A percentile compares a stretch with the other conserved stretches of the same genome.
Conservation (phyloP, 306 rosid genomes). For the Quercus variabilis region DNA sequence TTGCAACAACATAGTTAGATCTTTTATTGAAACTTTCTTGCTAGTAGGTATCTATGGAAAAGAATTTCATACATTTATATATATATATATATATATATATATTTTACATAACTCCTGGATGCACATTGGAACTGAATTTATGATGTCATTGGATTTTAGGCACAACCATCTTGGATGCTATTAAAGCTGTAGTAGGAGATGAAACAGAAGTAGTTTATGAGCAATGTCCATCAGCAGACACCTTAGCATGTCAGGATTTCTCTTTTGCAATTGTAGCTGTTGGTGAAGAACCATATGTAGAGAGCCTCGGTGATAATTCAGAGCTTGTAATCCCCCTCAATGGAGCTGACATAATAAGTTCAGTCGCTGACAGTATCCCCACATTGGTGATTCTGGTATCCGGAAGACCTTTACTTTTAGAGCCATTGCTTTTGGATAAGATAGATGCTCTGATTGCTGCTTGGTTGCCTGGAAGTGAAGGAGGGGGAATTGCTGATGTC, state of each 20-base stretch:
- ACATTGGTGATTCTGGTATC: slow-evolving; percentile 46
- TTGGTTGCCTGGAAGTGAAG: slow-evolving; percentile 60
- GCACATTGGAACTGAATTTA: neutral
- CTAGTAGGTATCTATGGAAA: neutral
- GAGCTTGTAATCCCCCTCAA: slow-evolving; percentile 15
- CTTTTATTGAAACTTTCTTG: neutral
- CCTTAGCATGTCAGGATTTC: slow-evolving; percentile 36
- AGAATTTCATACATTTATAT: neutral
- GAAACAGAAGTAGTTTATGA: slow-evolving; percentile 39
- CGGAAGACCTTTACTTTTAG: slow-evolving; percentile 48
- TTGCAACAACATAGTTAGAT: neutral
- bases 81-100: too few relatives aligned
- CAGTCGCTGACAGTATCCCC: slow-evolving; percentile 38
- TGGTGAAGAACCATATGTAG: slow-evolving; percentile 54
- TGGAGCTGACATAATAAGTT: slow-evolving; percentile 33
- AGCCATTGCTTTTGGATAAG: slow-evolving; percentile 31
- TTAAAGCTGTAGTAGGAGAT: slow-evolving; percentile 34
- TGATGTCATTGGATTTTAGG: slow-evolving; percentile 20
- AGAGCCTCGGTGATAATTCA: slow-evolving; percentile 33
- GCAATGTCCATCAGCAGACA: slow-evolving; percentile 32
- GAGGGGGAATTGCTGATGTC: slow-evolving; percentile 45
- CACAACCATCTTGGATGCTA: slow-evolving; percentile 51
- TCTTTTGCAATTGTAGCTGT: slow-evolving; percentile 46
- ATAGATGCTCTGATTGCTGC: slow-evolving; percentile 45
- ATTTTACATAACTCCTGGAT: neutral